Evolutionary conservation across 2,329 filamentous ascomycete genomes (phyloP).

Genomic region (Pseudogymnoascus sp.): DNA sequence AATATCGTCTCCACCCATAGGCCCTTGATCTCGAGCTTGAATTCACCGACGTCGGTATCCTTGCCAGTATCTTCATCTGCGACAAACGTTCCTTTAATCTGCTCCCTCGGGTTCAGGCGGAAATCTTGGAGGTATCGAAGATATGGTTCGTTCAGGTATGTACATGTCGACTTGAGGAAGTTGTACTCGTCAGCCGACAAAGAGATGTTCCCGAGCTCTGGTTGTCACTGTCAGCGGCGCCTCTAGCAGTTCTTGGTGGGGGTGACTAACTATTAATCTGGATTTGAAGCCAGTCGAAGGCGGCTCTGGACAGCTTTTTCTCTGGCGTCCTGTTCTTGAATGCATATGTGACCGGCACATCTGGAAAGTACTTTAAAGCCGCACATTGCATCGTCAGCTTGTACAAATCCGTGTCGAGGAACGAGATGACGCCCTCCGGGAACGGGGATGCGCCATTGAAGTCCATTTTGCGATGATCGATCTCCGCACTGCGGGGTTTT

Average conservation of each 20-base stretch:
- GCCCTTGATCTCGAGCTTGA: constrained; percentile 71
- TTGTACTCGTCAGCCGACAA: constrained; percentile 71
- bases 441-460: constrained; percentile 60
- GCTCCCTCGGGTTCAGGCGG: constrained; percentile 70
- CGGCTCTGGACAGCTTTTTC: constrained; percentile 78
- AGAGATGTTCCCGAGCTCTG: constrained; percentile 74
- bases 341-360: constrained; percentile 76
- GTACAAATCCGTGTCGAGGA: constrained; percentile 73
- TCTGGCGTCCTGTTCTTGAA: constrained; percentile 94
- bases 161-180: constrained; percentile 72
- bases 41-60: constrained; percentile 63
- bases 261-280: constrained; percentile 68
- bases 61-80: constrained; percentile 50
- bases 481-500: not conserved
- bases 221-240: constrained; percentile 23
- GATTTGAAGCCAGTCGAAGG: constrained; percentile 75
- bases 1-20: constrained; percentile 92
- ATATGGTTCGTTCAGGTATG: constrained; percentile 72
- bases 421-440: constrained; percentile 72
- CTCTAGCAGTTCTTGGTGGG: not conserved
- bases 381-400: constrained; percentile 99
- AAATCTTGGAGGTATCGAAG: constrained; percentile 77
- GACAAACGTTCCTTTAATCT: constrained; percentile 58
- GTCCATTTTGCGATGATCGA: constrained; percentile 40
- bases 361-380: constrained; percentile 83